Percentiles rank a stretch among this genome's conserved stretches.
Evolutionary conservation across 2,329 filamentous ascomycete species (phyloP).

Genomic region (Paecilomyces variotii): DNA sequence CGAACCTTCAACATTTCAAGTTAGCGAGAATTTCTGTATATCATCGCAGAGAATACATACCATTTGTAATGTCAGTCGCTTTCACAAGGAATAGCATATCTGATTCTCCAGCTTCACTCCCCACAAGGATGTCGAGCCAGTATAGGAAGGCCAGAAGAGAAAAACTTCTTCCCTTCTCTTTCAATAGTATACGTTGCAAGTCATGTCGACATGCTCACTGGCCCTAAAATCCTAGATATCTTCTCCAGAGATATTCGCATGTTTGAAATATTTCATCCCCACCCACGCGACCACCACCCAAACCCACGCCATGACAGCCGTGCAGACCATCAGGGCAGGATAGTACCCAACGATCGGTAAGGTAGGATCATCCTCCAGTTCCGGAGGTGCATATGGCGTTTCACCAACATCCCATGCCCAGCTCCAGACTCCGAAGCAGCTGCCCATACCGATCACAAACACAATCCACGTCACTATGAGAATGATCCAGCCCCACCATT

Average conservation of each 20-base stretch:
- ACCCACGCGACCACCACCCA: slow-evolving; percentile 98
- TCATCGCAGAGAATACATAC: background rate
- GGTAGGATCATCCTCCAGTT: slow-evolving; percentile 89
- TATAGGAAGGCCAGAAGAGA: background rate
- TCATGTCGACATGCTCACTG: background rate
- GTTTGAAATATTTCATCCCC: slow-evolving; percentile 98
- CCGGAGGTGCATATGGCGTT: slow-evolving; percentile 89
- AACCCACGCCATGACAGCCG: slow-evolving; percentile 95
- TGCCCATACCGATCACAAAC: slow-evolving; percentile 94
- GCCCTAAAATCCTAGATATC: slow-evolving; percentile 27
- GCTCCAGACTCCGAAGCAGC: slow-evolving; percentile 88
- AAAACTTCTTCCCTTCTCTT: background rate
- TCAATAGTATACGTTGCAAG: background rate
- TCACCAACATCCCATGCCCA: slow-evolving; percentile 99
- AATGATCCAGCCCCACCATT: slow-evolving; percentile 97
- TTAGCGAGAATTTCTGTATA: background rate
- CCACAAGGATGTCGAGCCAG: background rate
- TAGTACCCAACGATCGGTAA: slow-evolving; percentile 96
- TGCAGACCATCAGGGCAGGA: slow-evolving; percentile 85
- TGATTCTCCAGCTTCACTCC: background rate
- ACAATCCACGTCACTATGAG: slow-evolving; percentile 87
- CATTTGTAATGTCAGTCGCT: background rate
- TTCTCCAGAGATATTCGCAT: slow-evolving; percentile 77
- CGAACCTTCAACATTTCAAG: background rate
- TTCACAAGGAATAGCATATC: background rate